Evolutionary conservation across 768 basidiomycete genomes (phyloP).

Genomic region (Lactifluus pinguis): DNA sequence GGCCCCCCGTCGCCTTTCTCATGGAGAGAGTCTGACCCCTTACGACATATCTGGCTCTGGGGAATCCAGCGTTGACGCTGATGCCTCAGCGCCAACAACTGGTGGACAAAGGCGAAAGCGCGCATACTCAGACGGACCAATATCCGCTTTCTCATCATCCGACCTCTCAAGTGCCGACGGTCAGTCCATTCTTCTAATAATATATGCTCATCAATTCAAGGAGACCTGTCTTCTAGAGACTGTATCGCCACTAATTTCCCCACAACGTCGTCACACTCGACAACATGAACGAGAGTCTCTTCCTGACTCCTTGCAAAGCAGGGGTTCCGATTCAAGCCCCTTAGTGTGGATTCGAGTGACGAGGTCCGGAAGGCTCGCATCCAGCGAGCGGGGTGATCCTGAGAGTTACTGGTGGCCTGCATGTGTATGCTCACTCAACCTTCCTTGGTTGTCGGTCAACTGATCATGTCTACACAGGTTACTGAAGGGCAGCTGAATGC

Average conservation of each 20-base stretch:
- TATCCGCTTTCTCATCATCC: not conserved
- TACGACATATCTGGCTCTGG: not conserved
- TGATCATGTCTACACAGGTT: not conserved
- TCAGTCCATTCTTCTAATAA: not conserved
- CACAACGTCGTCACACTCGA: not conserved
- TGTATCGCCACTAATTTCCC: not conserved
- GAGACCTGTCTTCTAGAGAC: not conserved
- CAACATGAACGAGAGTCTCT: not conserved
- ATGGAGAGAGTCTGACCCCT: not conserved
- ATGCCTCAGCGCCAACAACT: not conserved
- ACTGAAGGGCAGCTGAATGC: conserved; percentile 20
- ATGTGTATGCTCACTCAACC: conserved; percentile 35
- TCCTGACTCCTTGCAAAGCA: not conserved
- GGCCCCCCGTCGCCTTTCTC: not conserved
- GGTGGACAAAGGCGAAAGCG: not conserved
- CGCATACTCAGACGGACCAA: not conserved
- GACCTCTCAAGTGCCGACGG: conserved; percentile 2
- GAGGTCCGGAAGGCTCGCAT: conserved; percentile 28
- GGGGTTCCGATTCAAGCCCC: not conserved
- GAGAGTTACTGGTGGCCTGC: conserved; percentile 61
- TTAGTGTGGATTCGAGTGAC: conserved; percentile 40
- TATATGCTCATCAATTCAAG: not conserved
- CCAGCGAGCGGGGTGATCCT: conserved; percentile 20
- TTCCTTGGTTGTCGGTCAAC: not conserved
- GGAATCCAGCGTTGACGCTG: not conserved